phyloP scores from a whole-genome alignment of 805 yeast genomes.

The Priceomyces fermenticarens region DNA sequence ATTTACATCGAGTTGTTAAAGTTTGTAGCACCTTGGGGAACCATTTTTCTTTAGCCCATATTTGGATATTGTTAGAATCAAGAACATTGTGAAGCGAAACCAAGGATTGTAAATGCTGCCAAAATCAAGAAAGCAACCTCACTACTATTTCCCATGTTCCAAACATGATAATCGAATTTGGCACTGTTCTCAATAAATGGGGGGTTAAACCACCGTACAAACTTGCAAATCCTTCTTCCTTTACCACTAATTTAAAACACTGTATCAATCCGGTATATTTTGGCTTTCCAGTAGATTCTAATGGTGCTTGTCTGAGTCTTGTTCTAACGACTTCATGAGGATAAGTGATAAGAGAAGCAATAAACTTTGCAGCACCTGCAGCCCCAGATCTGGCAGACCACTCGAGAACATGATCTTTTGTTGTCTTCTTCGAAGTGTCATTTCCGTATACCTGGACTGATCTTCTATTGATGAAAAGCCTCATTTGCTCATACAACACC shows the following conservation, averaged over 20 bases:
- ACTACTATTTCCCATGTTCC: constrained; percentile 92
- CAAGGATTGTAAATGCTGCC: too few species aligned
- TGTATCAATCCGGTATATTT: constrained; percentile 89
- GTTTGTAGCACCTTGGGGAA: neutral
- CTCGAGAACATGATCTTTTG: constrained; percentile 66
- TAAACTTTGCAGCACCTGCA: constrained; percentile 93
- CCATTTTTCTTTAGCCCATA: too few species aligned
- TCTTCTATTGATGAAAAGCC: constrained; percentile 55
- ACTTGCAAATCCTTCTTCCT: constrained; percentile 88
- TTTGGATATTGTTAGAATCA: too few species aligned
- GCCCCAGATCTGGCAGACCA: constrained; percentile 98
- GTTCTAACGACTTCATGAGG: constrained; percentile 98
- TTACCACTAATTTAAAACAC: constrained; percentile 78
- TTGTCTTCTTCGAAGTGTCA: constrained; percentile 26
- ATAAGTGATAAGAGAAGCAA: constrained; percentile 89
- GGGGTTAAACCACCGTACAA: constrained; percentile 99
- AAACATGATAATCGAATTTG: constrained; percentile 97
- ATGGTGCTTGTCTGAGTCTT: constrained; percentile 90
- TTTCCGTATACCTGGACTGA: constrained; percentile 35
- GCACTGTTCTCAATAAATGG: constrained; percentile 93
- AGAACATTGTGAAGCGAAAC: too few species aligned
- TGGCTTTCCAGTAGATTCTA: constrained; percentile 64
- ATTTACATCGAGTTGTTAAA: too few species aligned
- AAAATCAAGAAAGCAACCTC: constrained; percentile 24
- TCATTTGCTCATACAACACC: constrained; percentile 97